Conservation (phyloP, 805 yeast species). For the Dipodascus albidus region DNA sequence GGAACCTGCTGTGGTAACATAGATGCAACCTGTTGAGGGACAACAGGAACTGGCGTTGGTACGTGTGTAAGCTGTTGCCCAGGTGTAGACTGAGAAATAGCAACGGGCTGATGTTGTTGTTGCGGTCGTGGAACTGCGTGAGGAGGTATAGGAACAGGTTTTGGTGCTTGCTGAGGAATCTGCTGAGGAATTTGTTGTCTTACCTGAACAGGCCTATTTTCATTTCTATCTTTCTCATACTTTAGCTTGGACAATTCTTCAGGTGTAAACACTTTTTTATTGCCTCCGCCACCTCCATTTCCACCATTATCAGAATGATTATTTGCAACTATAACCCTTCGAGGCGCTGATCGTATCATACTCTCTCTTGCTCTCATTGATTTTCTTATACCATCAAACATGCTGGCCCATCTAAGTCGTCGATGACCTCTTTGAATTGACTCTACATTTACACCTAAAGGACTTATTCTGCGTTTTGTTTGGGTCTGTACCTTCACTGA, state of each 20-base stretch:
- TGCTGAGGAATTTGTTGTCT: constrained; percentile 8
- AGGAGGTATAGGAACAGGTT: constrained; percentile 4
- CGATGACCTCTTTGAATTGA: constrained; percentile 90
- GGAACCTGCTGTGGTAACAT: constrained; percentile 13
- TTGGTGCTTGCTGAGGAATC: constrained; percentile 10
- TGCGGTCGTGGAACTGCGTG: constrained; percentile 12
- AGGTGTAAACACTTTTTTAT: constrained; percentile 54
- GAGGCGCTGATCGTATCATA: constrained; percentile 36
- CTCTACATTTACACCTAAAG: constrained; percentile 87
- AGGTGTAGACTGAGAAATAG: constrained; percentile 16
- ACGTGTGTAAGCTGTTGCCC: constrained; percentile 20
- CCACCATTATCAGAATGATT: constrained; percentile 11
- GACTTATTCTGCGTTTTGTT: constrained; percentile 79
- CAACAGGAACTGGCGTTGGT: background rate
- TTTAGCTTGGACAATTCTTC: constrained; percentile 75
- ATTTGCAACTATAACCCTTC: constrained; percentile 35
- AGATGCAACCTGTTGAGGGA: background rate
- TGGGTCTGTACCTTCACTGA: constrained; percentile 83
- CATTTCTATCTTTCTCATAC: constrained; percentile 73
- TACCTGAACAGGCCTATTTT: constrained; percentile 39
- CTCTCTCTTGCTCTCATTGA: constrained; percentile 81
- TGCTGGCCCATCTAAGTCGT: constrained; percentile 87
- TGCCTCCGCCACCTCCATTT: constrained; percentile 10
- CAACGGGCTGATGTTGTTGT: constrained; percentile 15
- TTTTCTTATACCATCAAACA: constrained; percentile 92